A percentile compares a stretch with the other conserved stretches of the same genome.
These are phyloP conservation scores for Termitomyces sp. DNA, from an alignment of 768 basidiomycete genomes.

Conservation along the genomic window DNA sequence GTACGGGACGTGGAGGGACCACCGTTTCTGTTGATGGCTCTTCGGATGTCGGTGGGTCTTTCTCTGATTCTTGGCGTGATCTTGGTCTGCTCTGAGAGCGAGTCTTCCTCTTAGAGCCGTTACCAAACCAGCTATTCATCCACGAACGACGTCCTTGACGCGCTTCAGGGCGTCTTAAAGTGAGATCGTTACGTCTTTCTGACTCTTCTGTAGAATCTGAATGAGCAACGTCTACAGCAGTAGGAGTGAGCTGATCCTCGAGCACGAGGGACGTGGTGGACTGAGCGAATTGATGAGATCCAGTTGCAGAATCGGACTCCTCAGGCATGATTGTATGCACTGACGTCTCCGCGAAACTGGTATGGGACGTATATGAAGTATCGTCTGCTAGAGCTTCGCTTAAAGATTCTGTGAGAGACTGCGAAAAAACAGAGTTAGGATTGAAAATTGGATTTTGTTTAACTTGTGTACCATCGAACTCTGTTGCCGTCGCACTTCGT, in stretches of 20 bases:
- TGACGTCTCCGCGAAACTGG: slow-evolving; percentile 20
- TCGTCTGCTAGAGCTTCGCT: slow-evolving; percentile 51
- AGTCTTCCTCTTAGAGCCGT: slow-evolving; percentile 41
- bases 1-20: slow-evolving; percentile 4
- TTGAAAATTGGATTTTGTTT: neutral
- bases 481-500: slow-evolving; percentile 47
- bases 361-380: slow-evolving; percentile 28
- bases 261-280: slow-evolving; percentile 3
- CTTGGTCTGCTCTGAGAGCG: slow-evolving; percentile 16
- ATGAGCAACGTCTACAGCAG: neutral
- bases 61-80: slow-evolving; percentile 14
- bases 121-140: slow-evolving; percentile 70
- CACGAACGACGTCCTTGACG: slow-evolving; percentile 51
- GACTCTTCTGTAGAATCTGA: neutral
- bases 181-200: slow-evolving; percentile 7
- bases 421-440: neutral
- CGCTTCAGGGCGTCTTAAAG: slow-evolving; percentile 14
- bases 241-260: slow-evolving; percentile 7
- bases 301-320: slow-evolving; percentile 1
- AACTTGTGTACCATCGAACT: slow-evolving; percentile 47
- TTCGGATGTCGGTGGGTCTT: slow-evolving; percentile 13
- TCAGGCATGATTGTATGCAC: slow-evolving; percentile 30
- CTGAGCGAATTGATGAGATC: slow-evolving; percentile 4
- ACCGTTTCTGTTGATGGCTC: slow-evolving; percentile 5
- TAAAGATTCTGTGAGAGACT: slow-evolving; percentile 51